A percentile compares a stretch with the other conserved stretches of the same genome.
phyloP scores from a whole-genome alignment of 2,329 filamentous ascomycete genomes.

The Meredithiella fracta region DNA sequence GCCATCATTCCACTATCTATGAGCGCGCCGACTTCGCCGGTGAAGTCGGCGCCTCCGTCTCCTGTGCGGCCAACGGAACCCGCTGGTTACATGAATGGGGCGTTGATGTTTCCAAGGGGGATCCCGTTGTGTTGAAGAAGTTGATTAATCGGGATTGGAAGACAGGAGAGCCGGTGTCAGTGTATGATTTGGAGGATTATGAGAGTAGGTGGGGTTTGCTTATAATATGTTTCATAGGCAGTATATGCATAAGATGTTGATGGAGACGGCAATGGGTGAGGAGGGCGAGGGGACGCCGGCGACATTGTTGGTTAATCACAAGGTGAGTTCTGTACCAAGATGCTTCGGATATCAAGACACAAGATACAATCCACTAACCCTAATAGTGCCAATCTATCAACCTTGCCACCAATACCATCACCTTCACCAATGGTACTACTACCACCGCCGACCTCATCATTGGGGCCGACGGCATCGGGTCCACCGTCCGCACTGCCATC shows the following conservation, averaged over 20 bases:
- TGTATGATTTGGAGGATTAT: slow-evolving; percentile 1
- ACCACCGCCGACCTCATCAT: neutral
- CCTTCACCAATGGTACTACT: neutral
- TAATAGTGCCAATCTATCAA: slow-evolving; percentile 1
- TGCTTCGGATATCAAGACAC: neutral
- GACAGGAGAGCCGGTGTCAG: neutral
- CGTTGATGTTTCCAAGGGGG: slow-evolving; percentile 23
- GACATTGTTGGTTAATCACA: neutral
- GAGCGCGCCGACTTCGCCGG: slow-evolving; percentile 24
- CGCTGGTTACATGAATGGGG: slow-evolving; percentile 24
- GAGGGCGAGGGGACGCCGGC: neutral
- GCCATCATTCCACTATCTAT: slow-evolving; percentile 22
- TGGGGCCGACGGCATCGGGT: neutral
- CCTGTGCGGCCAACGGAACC: slow-evolving; percentile 24
- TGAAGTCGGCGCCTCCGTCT: slow-evolving; percentile 25
- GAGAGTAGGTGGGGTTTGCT: neutral
- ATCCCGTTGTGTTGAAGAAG: neutral
- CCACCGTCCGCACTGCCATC: neutral
- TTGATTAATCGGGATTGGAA: slow-evolving; percentile 1
- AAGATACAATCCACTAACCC: neutral
- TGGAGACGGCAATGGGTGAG: neutral
- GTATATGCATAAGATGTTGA: slow-evolving; percentile 3
- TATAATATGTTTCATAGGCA: slow-evolving; percentile 4
- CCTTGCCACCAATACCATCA: neutral
- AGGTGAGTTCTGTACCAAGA: neutral